These are phyloP conservation scores for Betula pendula DNA, from an alignment of 306 rosid species.

Conservation along the genomic window DNA sequence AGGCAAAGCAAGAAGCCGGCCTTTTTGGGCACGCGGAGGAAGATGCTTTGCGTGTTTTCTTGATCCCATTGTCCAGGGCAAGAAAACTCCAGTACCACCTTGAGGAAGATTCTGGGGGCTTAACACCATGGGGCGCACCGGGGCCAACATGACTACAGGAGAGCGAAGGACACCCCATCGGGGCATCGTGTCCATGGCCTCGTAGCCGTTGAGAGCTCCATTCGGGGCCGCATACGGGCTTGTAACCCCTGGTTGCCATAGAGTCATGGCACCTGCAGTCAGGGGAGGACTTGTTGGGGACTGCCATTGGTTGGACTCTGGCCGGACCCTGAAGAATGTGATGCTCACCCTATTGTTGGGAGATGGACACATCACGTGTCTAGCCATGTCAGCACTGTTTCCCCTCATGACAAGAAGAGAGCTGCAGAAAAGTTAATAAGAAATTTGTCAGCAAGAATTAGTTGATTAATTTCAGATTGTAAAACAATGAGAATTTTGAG, in stretches of 20 bases:
- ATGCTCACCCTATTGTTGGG: conserved; percentile 75
- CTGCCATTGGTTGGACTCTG: conserved; percentile 65
- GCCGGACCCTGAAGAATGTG: conserved; percentile 76
- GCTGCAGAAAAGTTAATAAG: conserved; percentile 40
- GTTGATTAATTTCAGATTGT: conserved; percentile 20
- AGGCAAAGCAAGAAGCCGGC: conserved; percentile 61
- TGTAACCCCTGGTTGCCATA: conserved; percentile 72
- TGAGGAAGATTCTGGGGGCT: conserved; percentile 57
- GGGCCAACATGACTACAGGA: conserved; percentile 81
- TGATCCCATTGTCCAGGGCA: conserved; percentile 84
- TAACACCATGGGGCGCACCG: conserved; percentile 60
- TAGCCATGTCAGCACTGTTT: conserved; percentile 93
- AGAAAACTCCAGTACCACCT: conserved; percentile 94
- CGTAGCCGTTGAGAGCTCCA: conserved; percentile 58
- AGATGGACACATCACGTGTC: conserved; percentile 97
- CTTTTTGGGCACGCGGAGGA: conserved; percentile 94
- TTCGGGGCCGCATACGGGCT: conserved; percentile 56
- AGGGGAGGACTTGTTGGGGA: conserved; percentile 47
- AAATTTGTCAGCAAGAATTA: conserved; percentile 6
- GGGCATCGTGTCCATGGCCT: conserved; percentile 66
- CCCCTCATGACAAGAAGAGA: conserved; percentile 96
- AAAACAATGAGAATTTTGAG: conserved; percentile 28
- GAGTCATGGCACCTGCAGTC: conserved; percentile 47
- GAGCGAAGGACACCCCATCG: conserved; percentile 75
- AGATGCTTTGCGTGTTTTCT: conserved; percentile 87